phyloP scores from a whole-genome alignment of 1,284 basidiomycete species.

The Papiliotrema flavescens region DNA sequence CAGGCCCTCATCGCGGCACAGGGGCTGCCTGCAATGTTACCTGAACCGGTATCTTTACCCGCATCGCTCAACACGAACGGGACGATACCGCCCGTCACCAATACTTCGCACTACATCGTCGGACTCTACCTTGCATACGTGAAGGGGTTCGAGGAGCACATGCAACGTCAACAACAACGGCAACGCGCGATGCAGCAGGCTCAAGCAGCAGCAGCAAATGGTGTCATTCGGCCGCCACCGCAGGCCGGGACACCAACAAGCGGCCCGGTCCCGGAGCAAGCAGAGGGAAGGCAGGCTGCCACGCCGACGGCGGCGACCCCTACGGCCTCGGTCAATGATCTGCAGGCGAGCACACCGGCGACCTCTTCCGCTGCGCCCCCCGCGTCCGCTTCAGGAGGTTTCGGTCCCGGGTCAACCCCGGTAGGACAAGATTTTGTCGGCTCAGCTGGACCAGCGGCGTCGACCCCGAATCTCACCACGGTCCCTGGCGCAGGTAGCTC shows the following conservation, averaged over 20 bases:
- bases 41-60: constrained; percentile 21
- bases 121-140: constrained; percentile 35
- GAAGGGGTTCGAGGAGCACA: constrained; percentile 38
- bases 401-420: too few species aligned
- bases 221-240: constrained; percentile 1
- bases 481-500: too few species aligned
- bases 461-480: not conserved
- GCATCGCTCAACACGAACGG: constrained; percentile 11
- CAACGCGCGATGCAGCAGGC: constrained; percentile 4
- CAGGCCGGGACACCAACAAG: not conserved
- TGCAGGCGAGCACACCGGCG: too few species aligned
- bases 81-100: constrained; percentile 16
- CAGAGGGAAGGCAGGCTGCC: not conserved
- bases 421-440: too few species aligned
- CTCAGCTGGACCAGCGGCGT: not conserved
- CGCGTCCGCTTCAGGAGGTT: too few species aligned
- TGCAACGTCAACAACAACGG: constrained; percentile 23
- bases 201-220: constrained; percentile 5
- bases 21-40: constrained; percentile 21
- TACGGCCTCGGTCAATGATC: not conserved
- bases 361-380: too few species aligned
- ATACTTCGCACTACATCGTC: constrained; percentile 33
- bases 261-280: not conserved
- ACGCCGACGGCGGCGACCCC: not conserved
- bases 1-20: constrained; percentile 25